Evolutionary conservation across 306 rosid genomes (phyloP), one percentile per base, ranked within the genome.

Genomic region (Trifolium repens): DNA sequence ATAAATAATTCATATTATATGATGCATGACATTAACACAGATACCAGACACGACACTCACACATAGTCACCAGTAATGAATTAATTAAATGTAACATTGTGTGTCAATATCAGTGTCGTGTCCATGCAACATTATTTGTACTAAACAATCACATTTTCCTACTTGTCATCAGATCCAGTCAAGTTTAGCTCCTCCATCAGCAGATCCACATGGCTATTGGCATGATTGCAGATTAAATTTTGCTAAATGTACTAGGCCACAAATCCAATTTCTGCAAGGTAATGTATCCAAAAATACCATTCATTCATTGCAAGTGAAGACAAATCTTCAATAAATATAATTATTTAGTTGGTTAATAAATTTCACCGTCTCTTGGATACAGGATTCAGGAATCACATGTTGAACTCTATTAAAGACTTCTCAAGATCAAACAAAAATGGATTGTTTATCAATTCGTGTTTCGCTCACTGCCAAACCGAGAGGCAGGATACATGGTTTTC

Each of bases 401-500:
- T 94, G 74, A 78, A 87, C 57, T 80, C 78, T 15, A 57, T 94
- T 9, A 81, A 32, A 66, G 83, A 52, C n/a, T 90, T 94, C 78
- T 84, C 98, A 34, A 61, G 32, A 64, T 88, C 91, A 62, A 81
- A 54, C 2, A 60, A 74, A 66, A 90, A 94, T 77, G 98, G 98
- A 57, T 65, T 94, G 69, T 94, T 86, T 69, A 87, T 91, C 72
- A 94, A 94, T 76, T 92, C 97, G 1, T 90, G 97, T 77, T 92
- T 94, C 84, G 86, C 97, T 60, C 99, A 94, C 71, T 94, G 97
- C 90, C 99, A 94, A 88, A 67, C 87, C 5, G 99, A 92, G 90
- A 86, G 96, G 76, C 99, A 83, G 71, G 99, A 92, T 63, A 94
- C 97, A 52, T 94, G 99, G 99, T 92, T 92, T 80, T 84, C 96